Evolutionary conservation across 495 filamentous ascomycete genomes (phyloP).

Genomic region (Podospora pseudocomata): DNA sequence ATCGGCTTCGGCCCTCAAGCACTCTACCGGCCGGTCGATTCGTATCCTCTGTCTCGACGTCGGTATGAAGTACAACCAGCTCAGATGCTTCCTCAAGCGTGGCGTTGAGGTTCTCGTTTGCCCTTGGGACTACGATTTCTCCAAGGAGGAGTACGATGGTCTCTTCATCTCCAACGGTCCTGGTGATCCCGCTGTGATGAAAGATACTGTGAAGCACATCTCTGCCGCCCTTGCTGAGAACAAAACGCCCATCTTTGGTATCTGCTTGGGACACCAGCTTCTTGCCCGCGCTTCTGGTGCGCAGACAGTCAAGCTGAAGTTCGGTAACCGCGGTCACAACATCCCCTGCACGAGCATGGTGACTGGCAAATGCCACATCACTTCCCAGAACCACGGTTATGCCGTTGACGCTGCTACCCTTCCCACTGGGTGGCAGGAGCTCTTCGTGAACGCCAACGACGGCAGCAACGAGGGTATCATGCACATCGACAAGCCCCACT

Average conservation of each 20-base stretch:
- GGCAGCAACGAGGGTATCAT: constrained; percentile 96
- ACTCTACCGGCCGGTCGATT: constrained; percentile 79
- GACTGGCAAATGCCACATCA: constrained; percentile 95
- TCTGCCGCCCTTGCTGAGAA: constrained; percentile 65
- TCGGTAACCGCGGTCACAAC: constrained; percentile 97
- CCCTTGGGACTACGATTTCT: constrained; percentile 93
- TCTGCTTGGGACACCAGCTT: constrained; percentile 93
- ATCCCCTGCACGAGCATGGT: constrained; percentile 95
- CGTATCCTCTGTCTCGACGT: constrained; percentile 92
- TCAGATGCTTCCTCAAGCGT: constrained; percentile 82
- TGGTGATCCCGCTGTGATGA: constrained; percentile 85
- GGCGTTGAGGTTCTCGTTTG: constrained; percentile 95
- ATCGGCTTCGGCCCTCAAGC: constrained; percentile 60
- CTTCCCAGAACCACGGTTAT: constrained; percentile 95
- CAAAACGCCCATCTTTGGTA: constrained; percentile 87
- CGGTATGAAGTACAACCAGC: constrained; percentile 95
- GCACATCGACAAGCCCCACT: constrained; percentile 79
- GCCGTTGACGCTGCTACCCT: constrained; percentile 79
- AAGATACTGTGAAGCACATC: constrained; percentile 71
- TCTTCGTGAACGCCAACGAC: constrained; percentile 97
- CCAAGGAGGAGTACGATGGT: constrained; percentile 79
- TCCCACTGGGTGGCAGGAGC: constrained; percentile 76
- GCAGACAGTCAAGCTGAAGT: constrained; percentile 91
- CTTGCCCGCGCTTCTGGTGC: constrained; percentile 88
- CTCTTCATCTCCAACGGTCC: constrained; percentile 97